These are phyloP conservation scores for Thermothelomyces thermophilus DNA, from an alignment of 2,329 filamentous ascomycete species.

Conservation along the genomic window DNA sequence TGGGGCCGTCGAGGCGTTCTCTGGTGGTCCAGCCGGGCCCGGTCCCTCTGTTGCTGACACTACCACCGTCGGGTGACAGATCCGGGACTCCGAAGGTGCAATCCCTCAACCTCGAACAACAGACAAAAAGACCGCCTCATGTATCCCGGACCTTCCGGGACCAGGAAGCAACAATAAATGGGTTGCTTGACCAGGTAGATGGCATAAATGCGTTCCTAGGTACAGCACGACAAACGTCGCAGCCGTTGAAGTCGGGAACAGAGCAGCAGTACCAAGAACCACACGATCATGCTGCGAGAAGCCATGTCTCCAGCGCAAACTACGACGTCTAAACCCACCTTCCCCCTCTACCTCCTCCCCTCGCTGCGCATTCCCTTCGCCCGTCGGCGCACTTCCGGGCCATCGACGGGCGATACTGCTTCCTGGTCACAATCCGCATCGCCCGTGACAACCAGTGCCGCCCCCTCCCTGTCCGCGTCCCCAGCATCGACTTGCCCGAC, in stretches of 20 bases:
- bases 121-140: too few species aligned
- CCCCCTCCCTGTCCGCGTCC: constrained; percentile 24
- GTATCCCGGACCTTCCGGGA: neutral
- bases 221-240: neutral
- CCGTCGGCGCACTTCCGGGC: constrained; percentile 11
- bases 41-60: neutral
- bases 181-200: neutral
- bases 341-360: constrained; percentile 27
- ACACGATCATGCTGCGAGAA: neutral
- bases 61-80: neutral
- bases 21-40: neutral
- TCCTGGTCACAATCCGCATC: neutral
- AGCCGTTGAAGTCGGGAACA: neutral
- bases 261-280: too few species aligned
- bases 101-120: neutral
- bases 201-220: neutral
- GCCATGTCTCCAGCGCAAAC: constrained; percentile 4
- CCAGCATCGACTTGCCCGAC: neutral
- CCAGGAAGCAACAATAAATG: neutral
- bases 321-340: constrained; percentile 7
- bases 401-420: neutral
- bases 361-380: constrained; percentile 23
- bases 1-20: neutral
- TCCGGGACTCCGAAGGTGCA: neutral
- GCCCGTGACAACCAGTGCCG: neutral